Evolutionary conservation across 176 grass and related monocot species (phyloP), one percentile per base, ranked within the genome.

Genomic region (Triticum aestivum): DNA sequence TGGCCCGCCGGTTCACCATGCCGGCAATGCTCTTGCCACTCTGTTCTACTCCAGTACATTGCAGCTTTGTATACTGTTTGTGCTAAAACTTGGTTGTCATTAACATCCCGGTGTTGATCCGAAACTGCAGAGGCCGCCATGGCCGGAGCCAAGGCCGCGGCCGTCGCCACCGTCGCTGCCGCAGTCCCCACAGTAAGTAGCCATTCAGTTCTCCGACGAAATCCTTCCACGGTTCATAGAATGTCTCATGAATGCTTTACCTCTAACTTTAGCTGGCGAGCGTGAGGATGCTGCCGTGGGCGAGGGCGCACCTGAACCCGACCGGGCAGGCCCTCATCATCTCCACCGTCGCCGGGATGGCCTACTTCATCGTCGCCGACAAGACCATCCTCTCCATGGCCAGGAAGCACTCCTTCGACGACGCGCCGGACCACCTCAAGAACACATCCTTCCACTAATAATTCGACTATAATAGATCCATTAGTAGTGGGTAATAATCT

Each of bases 221-320:
- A 24, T 24, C 23, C 23, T 24, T 24, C 23, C 23, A 24, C 23
- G 23, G 23, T 24, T 24, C 23, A 24, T 24, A 24, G 23, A 24
- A 24, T 24, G 23, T 24, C 23, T 24, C 23, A 24, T 24, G 23
- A 24, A 24, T 24, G 23, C 23, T 24, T 24, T 24, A 24, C 23
- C 23, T 24, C 23, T 24, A 24, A 24, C 23, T 24, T 24, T 24
- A 24, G 23, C 23, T 95, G 58, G 91, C 91, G 9, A 96, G 94
- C 58, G 94, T 96, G 61, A 61, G 89, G 80, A 95, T 95, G 94
- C 78, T 91, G 14, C 89, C 91, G 4, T 97, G 92, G 92, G 94
- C 92, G 1, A 92, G 77, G 23, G 64, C 90, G 4, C 86, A 97
- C 81, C 89, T 97, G 5, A 96, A 96, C 71, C 89, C 86, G 4